A percentile compares a stretch with the other conserved stretches of the same genome.
Conservation (phyloP, 225 moss, liverwort and hornwort genomes). For the Marchantia paleacea region DNA sequence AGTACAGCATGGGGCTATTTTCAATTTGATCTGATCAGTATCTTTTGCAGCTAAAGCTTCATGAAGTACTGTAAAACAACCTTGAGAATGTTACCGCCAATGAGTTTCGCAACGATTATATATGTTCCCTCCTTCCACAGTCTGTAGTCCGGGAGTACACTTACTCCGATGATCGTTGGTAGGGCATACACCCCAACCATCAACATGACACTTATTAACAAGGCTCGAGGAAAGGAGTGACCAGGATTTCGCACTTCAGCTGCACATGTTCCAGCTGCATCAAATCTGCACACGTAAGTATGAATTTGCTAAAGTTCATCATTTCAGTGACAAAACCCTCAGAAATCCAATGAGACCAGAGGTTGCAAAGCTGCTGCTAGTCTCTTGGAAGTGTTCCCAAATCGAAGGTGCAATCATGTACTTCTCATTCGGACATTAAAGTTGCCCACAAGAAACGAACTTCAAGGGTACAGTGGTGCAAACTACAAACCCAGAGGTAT, state of each 20-base stretch:
- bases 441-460: not conserved
- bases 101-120: conserved; percentile 43
- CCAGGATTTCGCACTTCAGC: conserved; percentile 68
- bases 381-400: not conserved
- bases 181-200: conserved; percentile 41
- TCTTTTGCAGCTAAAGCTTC: not conserved
- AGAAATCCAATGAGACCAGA: not conserved
- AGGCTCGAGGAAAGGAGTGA: conserved; percentile 58
- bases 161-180: conserved; percentile 49
- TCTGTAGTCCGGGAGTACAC: conserved; percentile 43
- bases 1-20: too few relatives aligned
- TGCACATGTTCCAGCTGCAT: conserved; percentile 69
- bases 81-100: conserved; percentile 60
- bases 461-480: not conserved
- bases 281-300: conserved; percentile 38
- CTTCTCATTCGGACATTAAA: not conserved
- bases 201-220: conserved; percentile 28
- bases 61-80: conserved; percentile 22
- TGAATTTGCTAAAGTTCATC: not conserved
- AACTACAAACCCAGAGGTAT: conserved; percentile 60
- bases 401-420: too few relatives aligned
- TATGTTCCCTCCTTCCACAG: conserved; percentile 49
- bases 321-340: not conserved
- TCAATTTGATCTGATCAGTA: too few relatives aligned
- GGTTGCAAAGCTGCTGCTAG: not conserved